These are phyloP conservation scores for Aspergillus hortae DNA, from an alignment of 2,329 filamentous ascomycete genomes.

Conservation along the genomic window DNA sequence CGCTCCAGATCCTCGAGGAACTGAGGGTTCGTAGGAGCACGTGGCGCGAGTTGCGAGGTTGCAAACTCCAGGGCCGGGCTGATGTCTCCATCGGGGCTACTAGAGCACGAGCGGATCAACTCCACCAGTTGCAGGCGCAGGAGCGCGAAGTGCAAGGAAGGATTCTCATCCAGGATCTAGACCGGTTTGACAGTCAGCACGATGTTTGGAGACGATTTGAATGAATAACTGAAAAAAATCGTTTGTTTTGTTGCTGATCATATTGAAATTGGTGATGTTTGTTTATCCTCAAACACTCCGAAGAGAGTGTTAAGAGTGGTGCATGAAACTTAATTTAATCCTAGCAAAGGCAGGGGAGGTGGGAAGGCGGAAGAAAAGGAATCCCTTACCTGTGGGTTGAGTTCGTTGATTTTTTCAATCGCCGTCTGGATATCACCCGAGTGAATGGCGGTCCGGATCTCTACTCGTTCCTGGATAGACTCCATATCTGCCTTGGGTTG, in stretches of 20 bases:
- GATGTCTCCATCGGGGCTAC: constrained; percentile 66
- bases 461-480: constrained; percentile 72
- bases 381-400: constrained; percentile 81
- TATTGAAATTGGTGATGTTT: constrained; percentile 78
- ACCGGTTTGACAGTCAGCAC: constrained; percentile 21
- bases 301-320: constrained; percentile 92
- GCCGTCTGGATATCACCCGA: constrained; percentile 80
- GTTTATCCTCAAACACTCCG: constrained; percentile 81
- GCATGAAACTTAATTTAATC: constrained; percentile 99
- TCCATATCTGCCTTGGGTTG: constrained; percentile 67
- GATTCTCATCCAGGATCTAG: constrained; percentile 82
- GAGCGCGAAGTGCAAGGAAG: constrained; percentile 81
- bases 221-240: constrained; percentile 10
- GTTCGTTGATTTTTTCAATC: constrained; percentile 81
- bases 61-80: constrained; percentile 81
- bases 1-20: constrained; percentile 86
- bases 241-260: constrained; percentile 55
- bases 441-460: constrained; percentile 82
- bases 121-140: constrained; percentile 90
- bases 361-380: background rate
- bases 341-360: constrained; percentile 52
- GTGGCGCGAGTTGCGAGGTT: constrained; percentile 78
- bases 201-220: constrained; percentile 10
- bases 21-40: constrained; percentile 73
- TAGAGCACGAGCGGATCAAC: constrained; percentile 75